A percentile compares a stretch with the other conserved stretches of the same genome.
Conservation (phyloP, 345 rosid species). For the Dipteronia dyeriana region DNA sequence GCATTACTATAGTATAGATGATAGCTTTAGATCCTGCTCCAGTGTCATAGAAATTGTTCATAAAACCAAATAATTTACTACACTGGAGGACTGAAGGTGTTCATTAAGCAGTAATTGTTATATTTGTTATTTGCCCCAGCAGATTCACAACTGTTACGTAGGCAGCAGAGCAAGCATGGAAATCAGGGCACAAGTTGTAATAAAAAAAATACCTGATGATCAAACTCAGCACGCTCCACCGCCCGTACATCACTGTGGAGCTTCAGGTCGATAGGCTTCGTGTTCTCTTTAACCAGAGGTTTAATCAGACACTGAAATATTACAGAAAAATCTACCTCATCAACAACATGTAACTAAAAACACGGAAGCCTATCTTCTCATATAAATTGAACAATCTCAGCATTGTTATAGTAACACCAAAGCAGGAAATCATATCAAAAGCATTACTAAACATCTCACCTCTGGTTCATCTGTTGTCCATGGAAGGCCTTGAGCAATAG, state of each 20-base stretch:
- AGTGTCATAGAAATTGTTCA: neutral
- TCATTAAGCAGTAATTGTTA: neutral
- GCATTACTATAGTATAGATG: neutral
- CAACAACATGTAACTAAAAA: neutral
- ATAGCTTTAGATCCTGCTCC: neutral
- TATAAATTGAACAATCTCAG: no score
- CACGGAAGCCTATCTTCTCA: neutral
- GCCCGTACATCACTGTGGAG: constrained; percentile 83
- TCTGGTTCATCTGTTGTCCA: constrained; percentile 98
- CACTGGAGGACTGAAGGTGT: no score
- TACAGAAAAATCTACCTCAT: neutral
- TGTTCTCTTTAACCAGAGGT: constrained; percentile 75
- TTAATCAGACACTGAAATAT: constrained; percentile 55
- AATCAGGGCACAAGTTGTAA: neutral
- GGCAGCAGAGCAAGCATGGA: neutral
- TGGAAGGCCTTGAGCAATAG: constrained; percentile 92
- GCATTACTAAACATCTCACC: constrained; percentile 37
- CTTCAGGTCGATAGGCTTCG: constrained; percentile 67
- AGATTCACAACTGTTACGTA: neutral
- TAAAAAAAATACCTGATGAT: constrained; percentile 55
- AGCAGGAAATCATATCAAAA: neutral
- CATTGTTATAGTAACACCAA: neutral
- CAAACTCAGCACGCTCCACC: constrained; percentile 88
- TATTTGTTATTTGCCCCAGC: neutral
- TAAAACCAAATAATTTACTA: no score